Conservation (phyloP, 2,329 filamentous ascomycete species). For the Fusarium longipes region DNA sequence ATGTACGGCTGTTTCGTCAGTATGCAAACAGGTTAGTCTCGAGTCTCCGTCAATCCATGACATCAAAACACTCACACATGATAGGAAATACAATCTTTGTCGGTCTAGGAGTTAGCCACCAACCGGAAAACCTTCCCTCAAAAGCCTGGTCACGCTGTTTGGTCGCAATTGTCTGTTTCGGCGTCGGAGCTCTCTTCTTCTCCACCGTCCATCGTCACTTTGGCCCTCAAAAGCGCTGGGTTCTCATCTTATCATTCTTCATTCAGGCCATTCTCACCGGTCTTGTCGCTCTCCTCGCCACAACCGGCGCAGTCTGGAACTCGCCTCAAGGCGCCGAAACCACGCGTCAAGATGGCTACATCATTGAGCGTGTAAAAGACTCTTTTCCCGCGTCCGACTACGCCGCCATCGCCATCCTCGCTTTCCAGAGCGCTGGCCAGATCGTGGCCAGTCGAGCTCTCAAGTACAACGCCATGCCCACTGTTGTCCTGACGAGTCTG, state of each 20-base stretch:
- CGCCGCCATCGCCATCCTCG: conserved; percentile 42
- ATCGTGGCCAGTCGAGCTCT: conserved; percentile 44
- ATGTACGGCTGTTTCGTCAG: conserved; percentile 48
- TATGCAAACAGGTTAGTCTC: conserved; percentile 45
- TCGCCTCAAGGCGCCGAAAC: conserved; percentile 31
- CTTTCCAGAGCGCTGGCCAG: conserved; percentile 45
- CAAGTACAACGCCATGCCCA: conserved; percentile 46
- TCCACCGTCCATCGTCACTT: conserved; percentile 45
- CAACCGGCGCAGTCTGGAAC: conserved; percentile 40
- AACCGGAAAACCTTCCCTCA: conserved; percentile 42
- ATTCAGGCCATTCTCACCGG: conserved; percentile 41
- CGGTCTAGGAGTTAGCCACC: conserved; percentile 43
- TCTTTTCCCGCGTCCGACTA: conserved; percentile 41
- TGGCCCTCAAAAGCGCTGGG: conserved; percentile 46
- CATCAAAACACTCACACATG: background rate
- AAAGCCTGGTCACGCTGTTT: conserved; percentile 47
- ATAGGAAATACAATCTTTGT: conserved; percentile 47
- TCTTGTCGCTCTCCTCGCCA: conserved; percentile 43
- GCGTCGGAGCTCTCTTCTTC: conserved; percentile 43
- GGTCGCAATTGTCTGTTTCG: conserved; percentile 44
- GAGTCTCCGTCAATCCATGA: background rate
- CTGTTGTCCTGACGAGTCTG: conserved; percentile 43
- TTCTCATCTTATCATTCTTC: conserved; percentile 39
- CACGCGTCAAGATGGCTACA: conserved; percentile 32
- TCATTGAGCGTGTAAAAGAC: conserved; percentile 39